Percentiles rank a stretch among this genome's conserved stretches.
phyloP scores from a whole-genome alignment of 768 basidiomycete genomes.

The Daedaleopsis sinensis region DNA sequence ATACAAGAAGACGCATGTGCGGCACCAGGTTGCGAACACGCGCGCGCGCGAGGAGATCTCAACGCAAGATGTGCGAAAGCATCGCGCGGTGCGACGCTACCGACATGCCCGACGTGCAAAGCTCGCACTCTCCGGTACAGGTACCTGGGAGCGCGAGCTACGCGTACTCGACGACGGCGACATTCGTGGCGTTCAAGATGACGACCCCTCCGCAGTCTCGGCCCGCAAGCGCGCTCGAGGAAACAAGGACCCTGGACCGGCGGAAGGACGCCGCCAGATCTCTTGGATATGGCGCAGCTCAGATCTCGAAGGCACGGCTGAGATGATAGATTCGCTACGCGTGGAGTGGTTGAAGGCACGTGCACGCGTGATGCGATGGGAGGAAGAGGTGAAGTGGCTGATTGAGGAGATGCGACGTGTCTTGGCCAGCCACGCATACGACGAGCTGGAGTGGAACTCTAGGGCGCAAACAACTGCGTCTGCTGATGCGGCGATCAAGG shows the following conservation, averaged over 20 bases:
- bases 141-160: not conserved
- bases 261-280: not conserved
- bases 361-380: constrained; percentile 10
- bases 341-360: constrained; percentile 13
- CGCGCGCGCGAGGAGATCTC: constrained; percentile 2
- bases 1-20: constrained; percentile 16
- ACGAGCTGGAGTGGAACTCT: not conserved
- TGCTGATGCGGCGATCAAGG: not conserved
- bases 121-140: not conserved
- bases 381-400: constrained; percentile 16
- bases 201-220: not conserved
- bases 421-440: not conserved
- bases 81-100: not conserved
- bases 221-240: not conserved
- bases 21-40: constrained; percentile 17
- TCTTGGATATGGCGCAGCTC: constrained; percentile 2
- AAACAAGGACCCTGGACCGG: not conserved
- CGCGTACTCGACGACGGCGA: not conserved
- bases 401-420: constrained; percentile 19
- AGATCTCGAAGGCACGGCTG: not conserved
- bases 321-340: not conserved
- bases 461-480: too few species aligned
- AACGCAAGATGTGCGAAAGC: not conserved
- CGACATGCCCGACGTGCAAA: not conserved
- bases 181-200: not conserved